Base-by-base conservation (phyloP, 1,139 yeast species). In the Pichia sp. region DNA sequence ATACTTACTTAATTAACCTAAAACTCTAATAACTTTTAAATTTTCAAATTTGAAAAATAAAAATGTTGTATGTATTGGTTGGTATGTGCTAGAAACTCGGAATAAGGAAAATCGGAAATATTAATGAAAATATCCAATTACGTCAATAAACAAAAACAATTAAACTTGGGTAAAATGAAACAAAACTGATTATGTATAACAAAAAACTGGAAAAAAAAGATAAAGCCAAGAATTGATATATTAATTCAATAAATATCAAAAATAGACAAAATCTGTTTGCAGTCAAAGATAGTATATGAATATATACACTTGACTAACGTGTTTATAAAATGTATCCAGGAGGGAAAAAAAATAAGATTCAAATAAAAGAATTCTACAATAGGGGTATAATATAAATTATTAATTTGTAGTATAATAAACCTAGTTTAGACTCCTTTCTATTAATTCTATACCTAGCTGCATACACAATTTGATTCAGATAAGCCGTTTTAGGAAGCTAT, bases 231-330 rank as follows among this genome's bases (percentile, higher is more conserved):
- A 34, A 27, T 29, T 40, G 45, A 45, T 47, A 47, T 47, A 37
- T 47, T 47, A 47, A 47, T 31, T 39, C 43, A 47, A 47, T 47
- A 47, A 47, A 47, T 47, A 47, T 42, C 50, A 42, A 41, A 36
- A 6, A 41, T 28, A 24, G 33, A 32, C 32, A 40, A 30, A 37
- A 29, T 30, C 39, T 24, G n/a, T 29, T n/a, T 28, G 30, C 3
- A 37, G 23, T n/a, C 30, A 37, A 25, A 26, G n/a, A 7, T 23
- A 36, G 39, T 35, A 41, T 41, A 41, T 10, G 16, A 9, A 35
- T 35, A 30, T 27, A 20, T 25, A 25, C 34, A 26, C 11, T 24
- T 35, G 39, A 40, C 35, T 16, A 28, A 35, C 30, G 22, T 22
- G 39, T 7, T n/a, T n/a, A n/a, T n/a, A n/a, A n/a, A n/a, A n/a